Conservation (phyloP, 2,329 filamentous ascomycete species). For the Pyrenophora teres region DNA sequence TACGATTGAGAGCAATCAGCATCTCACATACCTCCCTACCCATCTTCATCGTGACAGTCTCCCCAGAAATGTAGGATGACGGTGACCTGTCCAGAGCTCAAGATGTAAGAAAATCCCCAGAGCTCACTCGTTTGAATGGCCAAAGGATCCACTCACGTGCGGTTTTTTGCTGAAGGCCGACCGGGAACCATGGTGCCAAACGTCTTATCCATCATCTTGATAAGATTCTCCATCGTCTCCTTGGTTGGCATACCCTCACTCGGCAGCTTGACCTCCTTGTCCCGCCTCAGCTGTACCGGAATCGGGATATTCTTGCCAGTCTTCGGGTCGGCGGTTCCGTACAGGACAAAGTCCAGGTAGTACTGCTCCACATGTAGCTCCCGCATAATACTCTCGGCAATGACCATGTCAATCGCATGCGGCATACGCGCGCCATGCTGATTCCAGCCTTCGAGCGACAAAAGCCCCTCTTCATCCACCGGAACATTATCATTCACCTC, state of each 20-base stretch:
- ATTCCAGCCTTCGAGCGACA: constrained; percentile 50
- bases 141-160: too few species aligned
- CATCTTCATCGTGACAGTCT: too few species aligned
- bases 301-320: constrained; percentile 57
- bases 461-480: constrained; percentile 43
- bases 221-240: background rate
- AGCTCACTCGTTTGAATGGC: too few species aligned
- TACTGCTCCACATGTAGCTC: constrained; percentile 59
- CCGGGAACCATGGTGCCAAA: background rate
- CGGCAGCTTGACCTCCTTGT: constrained; percentile 46
- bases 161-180: too few species aligned
- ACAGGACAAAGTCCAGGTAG: constrained; percentile 63
- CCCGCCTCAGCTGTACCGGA: constrained; percentile 57
- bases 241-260: constrained; percentile 7
- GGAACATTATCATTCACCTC: constrained; percentile 27
- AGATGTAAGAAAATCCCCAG: too few species aligned
- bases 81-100: too few species aligned
- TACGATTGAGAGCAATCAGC: too few species aligned
- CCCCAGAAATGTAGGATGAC: too few species aligned
- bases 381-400: constrained; percentile 60
- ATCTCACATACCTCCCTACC: too few species aligned
- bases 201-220: constrained; percentile 5
- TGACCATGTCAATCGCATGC: constrained; percentile 36
- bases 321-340: constrained; percentile 62
- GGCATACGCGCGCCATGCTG: constrained; percentile 63